Percentiles rank a stretch among this genome's conserved stretches.
These are phyloP conservation scores for Phycomyces blakesleeanus DNA, from an alignment of 192 early-diverging fungal genomes.

Conservation along the genomic window DNA sequence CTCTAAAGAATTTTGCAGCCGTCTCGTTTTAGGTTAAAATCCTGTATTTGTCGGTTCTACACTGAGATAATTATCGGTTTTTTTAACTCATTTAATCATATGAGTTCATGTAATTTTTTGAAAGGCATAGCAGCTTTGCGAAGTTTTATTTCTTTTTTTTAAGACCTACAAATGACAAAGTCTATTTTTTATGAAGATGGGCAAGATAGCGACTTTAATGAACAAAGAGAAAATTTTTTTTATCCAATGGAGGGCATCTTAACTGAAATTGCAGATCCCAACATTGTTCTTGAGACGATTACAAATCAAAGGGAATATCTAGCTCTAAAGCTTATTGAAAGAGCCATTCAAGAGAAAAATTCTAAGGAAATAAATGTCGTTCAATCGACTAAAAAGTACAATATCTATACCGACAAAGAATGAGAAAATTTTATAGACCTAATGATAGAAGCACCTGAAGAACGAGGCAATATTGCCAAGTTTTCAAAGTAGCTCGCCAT, in stretches of 20 bases:
- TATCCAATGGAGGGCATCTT: slow-evolving; percentile 6
- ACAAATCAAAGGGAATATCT: slow-evolving; percentile 4
- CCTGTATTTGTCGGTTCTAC: too few species aligned
- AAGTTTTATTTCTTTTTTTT: not conserved
- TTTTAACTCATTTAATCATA: not conserved
- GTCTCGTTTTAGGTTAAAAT: too few species aligned
- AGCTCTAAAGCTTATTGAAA: not conserved
- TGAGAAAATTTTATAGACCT: too few species aligned
- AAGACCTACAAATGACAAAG: not conserved
- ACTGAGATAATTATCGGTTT: too few species aligned
- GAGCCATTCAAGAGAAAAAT: not conserved
- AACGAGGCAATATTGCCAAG: too few species aligned
- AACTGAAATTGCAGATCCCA: slow-evolving; percentile 4
- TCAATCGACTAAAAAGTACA: not conserved
- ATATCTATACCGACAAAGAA: not conserved
- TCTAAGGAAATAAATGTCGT: not conserved
- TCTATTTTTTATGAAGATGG: slow-evolving; percentile 15
- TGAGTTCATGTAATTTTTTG: not conserved
- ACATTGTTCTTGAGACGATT: not conserved
- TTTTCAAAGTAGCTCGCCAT: too few species aligned
- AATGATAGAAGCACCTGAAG: too few species aligned
- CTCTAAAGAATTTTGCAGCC: too few species aligned
- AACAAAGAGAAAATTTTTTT: too few species aligned
- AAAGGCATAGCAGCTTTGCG: not conserved
- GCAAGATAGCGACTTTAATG: slow-evolving; percentile 5